Evolutionary conservation across 495 filamentous ascomycete genomes (phyloP).

Genomic region (Aspergillus nidulans): DNA sequence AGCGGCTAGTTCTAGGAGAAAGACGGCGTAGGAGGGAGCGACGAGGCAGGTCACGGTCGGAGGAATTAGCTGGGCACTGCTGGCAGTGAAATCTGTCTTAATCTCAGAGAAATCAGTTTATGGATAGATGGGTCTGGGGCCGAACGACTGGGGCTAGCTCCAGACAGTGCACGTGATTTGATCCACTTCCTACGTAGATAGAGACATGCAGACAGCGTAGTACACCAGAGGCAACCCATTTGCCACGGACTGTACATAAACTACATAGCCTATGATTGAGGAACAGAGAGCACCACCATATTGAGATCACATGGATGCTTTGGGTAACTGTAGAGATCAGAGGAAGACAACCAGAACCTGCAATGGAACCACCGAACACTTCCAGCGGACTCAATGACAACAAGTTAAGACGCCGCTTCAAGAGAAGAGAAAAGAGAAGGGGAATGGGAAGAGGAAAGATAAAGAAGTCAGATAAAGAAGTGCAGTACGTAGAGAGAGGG

Average conservation of each 20-base stretch:
- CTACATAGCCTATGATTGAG: slow-evolving; percentile 15
- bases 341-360: slow-evolving; percentile 1
- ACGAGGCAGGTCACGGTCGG: neutral
- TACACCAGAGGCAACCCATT: slow-evolving; percentile 8
- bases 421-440: slow-evolving; percentile 6
- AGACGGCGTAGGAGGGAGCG: slow-evolving; percentile 12
- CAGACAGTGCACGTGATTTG: neutral
- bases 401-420: slow-evolving; percentile 12
- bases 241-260: slow-evolving; percentile 10
- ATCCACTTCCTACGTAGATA: neutral
- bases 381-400: slow-evolving; percentile 1
- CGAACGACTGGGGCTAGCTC: neutral
- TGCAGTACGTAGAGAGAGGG: slow-evolving; percentile 11
- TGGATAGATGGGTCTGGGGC: neutral
- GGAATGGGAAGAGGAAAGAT: neutral
- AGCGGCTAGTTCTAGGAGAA: slow-evolving; percentile 3
- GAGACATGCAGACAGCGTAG: neutral
- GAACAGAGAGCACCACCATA: slow-evolving; percentile 9
- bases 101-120: slow-evolving; percentile 5
- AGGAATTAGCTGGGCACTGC: neutral
- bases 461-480: slow-evolving; percentile 17
- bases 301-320: slow-evolving; percentile 5
- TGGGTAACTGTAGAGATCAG: neutral
- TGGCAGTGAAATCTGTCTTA: slow-evolving; percentile 4
- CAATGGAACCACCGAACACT: slow-evolving; percentile 7